These are phyloP conservation scores for Candida maris DNA, from an alignment of 805 yeast genomes.

Conservation along the genomic window DNA sequence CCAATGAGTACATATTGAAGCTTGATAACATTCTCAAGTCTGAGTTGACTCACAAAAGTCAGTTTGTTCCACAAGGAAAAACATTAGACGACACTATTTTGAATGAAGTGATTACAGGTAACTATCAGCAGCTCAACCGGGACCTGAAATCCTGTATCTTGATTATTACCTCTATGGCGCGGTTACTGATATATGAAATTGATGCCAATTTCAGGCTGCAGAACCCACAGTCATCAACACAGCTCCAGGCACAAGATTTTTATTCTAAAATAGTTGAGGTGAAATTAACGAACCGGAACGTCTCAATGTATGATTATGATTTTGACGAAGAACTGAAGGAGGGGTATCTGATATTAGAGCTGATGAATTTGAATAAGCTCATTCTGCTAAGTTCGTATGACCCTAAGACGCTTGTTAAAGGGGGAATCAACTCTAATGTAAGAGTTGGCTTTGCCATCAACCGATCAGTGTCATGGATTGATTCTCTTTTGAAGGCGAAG, in stretches of 20 bases:
- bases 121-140: conserved; percentile 27
- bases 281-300: conserved; percentile 45
- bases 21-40: conserved; percentile 32
- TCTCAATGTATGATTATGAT: conserved; percentile 79
- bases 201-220: conserved; percentile 29
- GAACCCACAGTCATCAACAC: conserved; percentile 30
- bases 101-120: conserved; percentile 29
- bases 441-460: conserved; percentile 42
- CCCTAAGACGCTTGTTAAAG: conserved; percentile 29
- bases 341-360: conserved; percentile 65
- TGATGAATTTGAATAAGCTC: conserved; percentile 53
- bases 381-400: conserved; percentile 50
- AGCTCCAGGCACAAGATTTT: conserved; percentile 41
- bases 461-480: conserved; percentile 59
- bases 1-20: conserved; percentile 31
- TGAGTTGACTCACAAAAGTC: conserved; percentile 30
- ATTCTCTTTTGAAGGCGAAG: conserved; percentile 63
- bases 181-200: conserved; percentile 33
- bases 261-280: conserved; percentile 36
- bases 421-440: conserved; percentile 32
- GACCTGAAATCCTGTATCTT: conserved; percentile 33
- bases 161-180: conserved; percentile 34
- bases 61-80: conserved; percentile 25
- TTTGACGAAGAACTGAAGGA: conserved; percentile 54
- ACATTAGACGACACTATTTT: conserved; percentile 31